phyloP scores from a whole-genome alignment of 169 alveolate species.

The Amoebophrya sp. region DNA sequence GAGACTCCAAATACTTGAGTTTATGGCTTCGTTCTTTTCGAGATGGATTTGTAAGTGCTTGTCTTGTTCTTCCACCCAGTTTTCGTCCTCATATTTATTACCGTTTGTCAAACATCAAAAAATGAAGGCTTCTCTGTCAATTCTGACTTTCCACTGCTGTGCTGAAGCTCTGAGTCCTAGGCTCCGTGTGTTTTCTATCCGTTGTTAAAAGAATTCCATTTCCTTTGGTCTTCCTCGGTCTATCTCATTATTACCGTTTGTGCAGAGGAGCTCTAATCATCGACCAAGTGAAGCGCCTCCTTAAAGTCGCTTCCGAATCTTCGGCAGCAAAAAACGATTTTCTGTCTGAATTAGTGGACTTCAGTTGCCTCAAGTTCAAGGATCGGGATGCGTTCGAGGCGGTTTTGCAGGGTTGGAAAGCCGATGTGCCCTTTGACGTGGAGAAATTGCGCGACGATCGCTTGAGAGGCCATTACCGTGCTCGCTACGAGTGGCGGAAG shows the following conservation, averaged over 20 bases:
- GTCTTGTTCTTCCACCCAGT: no score
- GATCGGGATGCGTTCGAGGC: neutral
- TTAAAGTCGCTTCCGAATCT: neutral
- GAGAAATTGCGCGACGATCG: neutral
- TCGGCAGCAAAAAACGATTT: neutral
- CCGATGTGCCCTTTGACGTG: neutral
- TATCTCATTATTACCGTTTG: neutral
- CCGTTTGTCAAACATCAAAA: neutral
- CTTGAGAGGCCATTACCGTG: neutral
- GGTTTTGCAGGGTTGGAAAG: neutral
- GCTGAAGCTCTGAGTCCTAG: no score
- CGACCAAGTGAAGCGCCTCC: neutral
- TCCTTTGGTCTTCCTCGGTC: no score
- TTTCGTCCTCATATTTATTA: no score
- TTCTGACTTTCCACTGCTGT: no score
- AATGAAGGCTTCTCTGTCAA: no score
- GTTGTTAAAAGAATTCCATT: no score
- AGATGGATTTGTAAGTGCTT: no score
- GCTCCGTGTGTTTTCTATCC: no score
- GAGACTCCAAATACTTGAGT: neutral
- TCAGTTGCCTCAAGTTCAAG: neutral
- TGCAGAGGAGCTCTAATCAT: neutral
- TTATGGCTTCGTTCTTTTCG: no score
- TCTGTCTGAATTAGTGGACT: neutral
- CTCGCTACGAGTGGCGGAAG: conserved; percentile 11